Base-by-base conservation (phyloP, 345 rosid genomes). In the Pugionium cornutum region DNA sequence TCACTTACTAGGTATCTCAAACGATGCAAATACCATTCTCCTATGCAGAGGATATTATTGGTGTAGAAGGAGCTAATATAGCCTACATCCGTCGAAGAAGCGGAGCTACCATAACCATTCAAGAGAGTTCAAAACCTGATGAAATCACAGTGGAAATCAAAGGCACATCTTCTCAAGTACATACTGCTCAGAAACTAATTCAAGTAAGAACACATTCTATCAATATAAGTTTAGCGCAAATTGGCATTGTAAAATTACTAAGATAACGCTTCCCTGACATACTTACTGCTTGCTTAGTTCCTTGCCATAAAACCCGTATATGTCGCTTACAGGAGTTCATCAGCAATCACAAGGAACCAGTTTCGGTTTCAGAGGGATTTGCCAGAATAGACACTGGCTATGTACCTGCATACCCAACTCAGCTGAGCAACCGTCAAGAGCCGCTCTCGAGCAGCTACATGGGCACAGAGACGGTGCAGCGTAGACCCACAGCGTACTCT, bases 11-110 rank as follows among this genome's bases (percentile, higher is more conserved):
- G 97, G 63, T 89, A 56, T 79, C 90, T 53, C 91, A 85, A 67
- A 89, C 87, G 9, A 83, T 89, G 89, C 91, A 85, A 84, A 80
- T 89, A 63, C 95, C 97, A 3, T 75, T 89, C 58, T 77, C 88
- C 10, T 85, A 84, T 76, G 97, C 89, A 6, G 88, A 87, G 70
- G 91, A 90, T 73, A 89, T 89, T 4, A 87, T 89, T 40, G 94
- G 96, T 64, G 52, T 87, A 49, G 84, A 83, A 60, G 96, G 96
- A 52, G 78, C 81, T 59, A 90, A 80, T 68, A 86, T 90, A 67
- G 92, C 86, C 57, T 83, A 72, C 74, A 86, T 90, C 33, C 92
- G 91, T 7, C 79, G 79, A 28, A 72, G 86, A 35, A 88, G 96
- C 59, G 96, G 92, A 53, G 91, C 92, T 28, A 66, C 79, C 35